A percentile compares a stretch with the other conserved stretches of the same genome.
phyloP scores from a whole-genome alignment of 2,329 filamentous ascomycete species.

The Colletotrichum sp. region DNA sequence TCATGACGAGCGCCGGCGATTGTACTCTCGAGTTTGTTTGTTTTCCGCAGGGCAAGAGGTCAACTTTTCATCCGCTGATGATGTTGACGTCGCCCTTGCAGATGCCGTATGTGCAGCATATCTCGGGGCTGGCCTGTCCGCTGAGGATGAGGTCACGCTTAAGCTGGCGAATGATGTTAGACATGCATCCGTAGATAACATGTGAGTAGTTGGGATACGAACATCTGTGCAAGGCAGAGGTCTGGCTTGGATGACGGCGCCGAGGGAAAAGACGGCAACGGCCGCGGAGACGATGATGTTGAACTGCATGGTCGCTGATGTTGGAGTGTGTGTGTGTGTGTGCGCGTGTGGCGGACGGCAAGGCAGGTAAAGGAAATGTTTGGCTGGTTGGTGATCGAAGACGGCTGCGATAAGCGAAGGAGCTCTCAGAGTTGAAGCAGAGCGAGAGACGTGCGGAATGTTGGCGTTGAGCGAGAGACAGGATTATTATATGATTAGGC shows the following conservation, averaged over 20 bases:
- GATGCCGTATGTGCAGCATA: conserved; percentile 58
- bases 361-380: neutral
- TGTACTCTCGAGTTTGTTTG: neutral
- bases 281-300: conserved; percentile 26
- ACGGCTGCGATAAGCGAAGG: neutral
- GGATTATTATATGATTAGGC: neutral
- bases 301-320: conserved; percentile 28
- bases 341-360: neutral
- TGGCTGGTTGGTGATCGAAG: neutral
- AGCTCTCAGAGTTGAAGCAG: neutral
- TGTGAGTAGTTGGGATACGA: conserved; percentile 16
- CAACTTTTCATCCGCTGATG: conserved; percentile 39
- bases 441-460: neutral
- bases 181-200: neutral
- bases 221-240: conserved; percentile 46
- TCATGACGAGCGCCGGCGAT: conserved; percentile 4
- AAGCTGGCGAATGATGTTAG: conserved; percentile 25
- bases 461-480: neutral
- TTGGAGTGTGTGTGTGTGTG: neutral
- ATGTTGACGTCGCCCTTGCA: conserved; percentile 57
- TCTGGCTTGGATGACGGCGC: conserved; percentile 30
- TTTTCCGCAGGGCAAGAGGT: conserved; percentile 1
- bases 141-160: conserved; percentile 51
- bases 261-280: conserved; percentile 28
- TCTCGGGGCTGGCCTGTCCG: conserved; percentile 50